Percentiles rank a stretch among this genome's conserved stretches.
phyloP scores from a whole-genome alignment of 1,284 basidiomycete species.

The Pseudozyma sp. region DNA sequence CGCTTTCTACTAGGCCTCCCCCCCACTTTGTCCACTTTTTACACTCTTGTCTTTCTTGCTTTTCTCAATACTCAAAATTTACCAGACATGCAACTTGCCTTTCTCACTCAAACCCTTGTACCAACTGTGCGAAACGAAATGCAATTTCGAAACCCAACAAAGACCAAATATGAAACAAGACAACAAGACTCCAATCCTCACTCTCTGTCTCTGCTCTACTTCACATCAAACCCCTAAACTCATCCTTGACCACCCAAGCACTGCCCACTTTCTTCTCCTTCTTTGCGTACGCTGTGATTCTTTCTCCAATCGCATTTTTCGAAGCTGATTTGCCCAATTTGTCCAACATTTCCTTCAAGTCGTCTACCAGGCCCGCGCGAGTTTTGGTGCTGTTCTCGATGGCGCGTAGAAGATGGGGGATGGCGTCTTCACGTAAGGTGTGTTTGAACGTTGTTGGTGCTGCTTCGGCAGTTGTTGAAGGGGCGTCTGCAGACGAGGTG shows the following conservation, averaged over 20 bases:
- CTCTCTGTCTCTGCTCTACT: constrained; percentile 1
- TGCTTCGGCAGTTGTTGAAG: neutral
- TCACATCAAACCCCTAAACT: constrained; percentile 24
- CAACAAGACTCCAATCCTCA: neutral
- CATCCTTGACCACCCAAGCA: constrained; percentile 56
- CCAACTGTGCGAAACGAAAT: constrained; percentile 1
- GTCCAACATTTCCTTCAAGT: constrained; percentile 57
- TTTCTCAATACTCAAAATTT: too few species aligned
- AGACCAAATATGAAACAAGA: neutral
- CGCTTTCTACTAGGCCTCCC: constrained; percentile 27
- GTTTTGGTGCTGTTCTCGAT: constrained; percentile 60
- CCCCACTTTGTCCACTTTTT: neutral
- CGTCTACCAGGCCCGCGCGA: constrained; percentile 56
- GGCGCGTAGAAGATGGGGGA: constrained; percentile 42
- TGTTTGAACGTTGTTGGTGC: constrained; percentile 24
- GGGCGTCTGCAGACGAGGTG: neutral
- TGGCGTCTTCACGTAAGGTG: constrained; percentile 38
- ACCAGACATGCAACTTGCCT: neutral
- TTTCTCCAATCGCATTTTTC: constrained; percentile 57
- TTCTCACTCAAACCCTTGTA: neutral
- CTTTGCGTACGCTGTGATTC: constrained; percentile 47
- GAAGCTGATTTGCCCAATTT: constrained; percentile 42
- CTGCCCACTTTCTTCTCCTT: constrained; percentile 52
- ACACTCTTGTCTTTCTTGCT: neutral
- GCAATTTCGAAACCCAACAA: neutral